phyloP scores from a whole-genome alignment of 345 rosid species.

The Bruguiera gymnorhiza region DNA sequence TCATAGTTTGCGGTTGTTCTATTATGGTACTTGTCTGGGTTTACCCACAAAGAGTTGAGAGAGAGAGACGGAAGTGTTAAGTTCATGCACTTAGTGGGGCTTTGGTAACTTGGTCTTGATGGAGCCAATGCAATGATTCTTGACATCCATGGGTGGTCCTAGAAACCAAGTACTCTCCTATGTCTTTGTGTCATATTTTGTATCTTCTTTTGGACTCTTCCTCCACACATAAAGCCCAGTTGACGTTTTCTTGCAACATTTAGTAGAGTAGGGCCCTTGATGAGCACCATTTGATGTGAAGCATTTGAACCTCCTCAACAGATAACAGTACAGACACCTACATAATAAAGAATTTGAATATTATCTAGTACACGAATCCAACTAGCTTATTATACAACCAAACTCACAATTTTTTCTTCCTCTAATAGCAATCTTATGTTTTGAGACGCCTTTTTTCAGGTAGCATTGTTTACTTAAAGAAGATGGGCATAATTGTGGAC shows the following conservation, averaged over 20 bases:
- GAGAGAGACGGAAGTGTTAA: neutral
- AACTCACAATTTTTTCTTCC: neutral
- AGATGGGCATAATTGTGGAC: neutral
- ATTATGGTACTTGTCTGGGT: neutral
- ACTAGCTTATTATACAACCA: neutral
- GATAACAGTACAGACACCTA: neutral
- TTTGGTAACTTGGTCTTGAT: slow-evolving; percentile 12
- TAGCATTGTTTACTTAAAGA: slow-evolving; percentile 6
- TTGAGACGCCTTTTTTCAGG: slow-evolving; percentile 1
- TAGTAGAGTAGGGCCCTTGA: slow-evolving; percentile 20
- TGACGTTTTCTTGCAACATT: slow-evolving; percentile 13
- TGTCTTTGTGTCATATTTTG: slow-evolving; percentile 12
- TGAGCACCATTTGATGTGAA: slow-evolving; percentile 5
- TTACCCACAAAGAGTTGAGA: neutral
- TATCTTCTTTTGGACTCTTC: slow-evolving; percentile 22
- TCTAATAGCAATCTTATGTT: slow-evolving; percentile 5
- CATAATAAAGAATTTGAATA: neutral
- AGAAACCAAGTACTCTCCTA: slow-evolving; percentile 5
- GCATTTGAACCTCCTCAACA: slow-evolving; percentile 13
- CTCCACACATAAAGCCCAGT: slow-evolving; percentile 19
- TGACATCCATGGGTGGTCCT: slow-evolving; percentile 24
- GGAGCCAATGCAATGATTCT: neutral
- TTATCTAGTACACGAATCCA: neutral
- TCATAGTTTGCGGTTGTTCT: slow-evolving; percentile 2
- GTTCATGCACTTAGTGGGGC: slow-evolving; percentile 3